A percentile compares a stretch with the other conserved stretches of the same genome.
Conservation (phyloP, 2,329 filamentous ascomycete genomes). For the Pseudogymnoascus sp. region DNA sequence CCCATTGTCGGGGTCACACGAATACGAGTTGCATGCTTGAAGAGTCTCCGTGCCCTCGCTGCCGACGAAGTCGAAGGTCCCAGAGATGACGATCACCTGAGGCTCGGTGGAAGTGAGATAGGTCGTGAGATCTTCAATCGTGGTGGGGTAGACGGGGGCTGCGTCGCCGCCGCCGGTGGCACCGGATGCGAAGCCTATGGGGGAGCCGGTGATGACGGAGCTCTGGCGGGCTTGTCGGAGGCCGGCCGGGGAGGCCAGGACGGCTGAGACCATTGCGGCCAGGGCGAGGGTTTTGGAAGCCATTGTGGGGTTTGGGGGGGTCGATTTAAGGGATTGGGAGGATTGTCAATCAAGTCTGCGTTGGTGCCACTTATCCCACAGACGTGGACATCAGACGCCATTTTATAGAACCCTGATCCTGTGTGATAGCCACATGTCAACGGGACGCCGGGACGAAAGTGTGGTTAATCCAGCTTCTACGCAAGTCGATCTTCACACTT, state of each 20-base stretch:
- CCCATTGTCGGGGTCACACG: slow-evolving; percentile 11
- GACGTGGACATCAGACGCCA: background rate
- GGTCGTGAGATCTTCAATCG: slow-evolving; percentile 47
- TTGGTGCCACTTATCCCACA: background rate
- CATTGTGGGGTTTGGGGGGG: background rate
- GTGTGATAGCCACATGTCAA: background rate
- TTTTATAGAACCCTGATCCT: background rate
- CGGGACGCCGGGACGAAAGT: no score
- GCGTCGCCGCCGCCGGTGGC: slow-evolving; percentile 50
- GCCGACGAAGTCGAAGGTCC: slow-evolving; percentile 28
- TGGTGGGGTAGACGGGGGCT: slow-evolving; percentile 43
- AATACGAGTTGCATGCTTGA: slow-evolving; percentile 4
- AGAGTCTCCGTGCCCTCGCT: slow-evolving; percentile 11
- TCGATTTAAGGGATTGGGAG: background rate
- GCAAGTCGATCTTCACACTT: background rate
- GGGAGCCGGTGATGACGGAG: background rate
- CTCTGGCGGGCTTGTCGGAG: background rate
- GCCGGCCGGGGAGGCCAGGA: background rate
- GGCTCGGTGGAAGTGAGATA: slow-evolving; percentile 27
- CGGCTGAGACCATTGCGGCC: background rate
- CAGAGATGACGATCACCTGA: slow-evolving; percentile 50
- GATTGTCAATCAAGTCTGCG: background rate
- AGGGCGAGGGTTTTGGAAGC: background rate
- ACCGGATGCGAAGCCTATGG: background rate
- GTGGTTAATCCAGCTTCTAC: background rate